Evolutionary conservation across 2,329 filamentous ascomycete species (phyloP).

Genomic region (Aspergillus puulaauensis): DNA sequence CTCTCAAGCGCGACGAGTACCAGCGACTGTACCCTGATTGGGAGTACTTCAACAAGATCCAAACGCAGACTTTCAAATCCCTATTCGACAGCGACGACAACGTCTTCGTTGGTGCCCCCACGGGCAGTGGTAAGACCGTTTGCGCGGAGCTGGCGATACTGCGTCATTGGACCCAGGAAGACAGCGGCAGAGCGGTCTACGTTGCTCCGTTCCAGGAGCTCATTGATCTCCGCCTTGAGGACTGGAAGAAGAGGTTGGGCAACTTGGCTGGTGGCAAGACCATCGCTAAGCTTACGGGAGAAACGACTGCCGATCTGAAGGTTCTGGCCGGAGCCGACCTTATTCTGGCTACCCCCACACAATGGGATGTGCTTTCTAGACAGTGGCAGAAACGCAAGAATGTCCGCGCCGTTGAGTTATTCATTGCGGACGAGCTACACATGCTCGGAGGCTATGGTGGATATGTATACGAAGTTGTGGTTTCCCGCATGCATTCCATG

Average conservation of each 20-base stretch:
- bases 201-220: conserved; percentile 93
- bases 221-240: conserved; percentile 74
- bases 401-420: conserved; percentile 82
- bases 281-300: conserved; percentile 89
- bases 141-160: conserved; percentile 93
- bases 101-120: conserved; percentile 87
- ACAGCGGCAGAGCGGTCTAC: conserved; percentile 81
- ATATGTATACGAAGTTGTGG: conserved; percentile 90
- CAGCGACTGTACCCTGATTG: conserved; percentile 78
- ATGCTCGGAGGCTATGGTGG: conserved; percentile 84
- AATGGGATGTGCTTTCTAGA: conserved; percentile 94
- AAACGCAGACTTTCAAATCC: conserved; percentile 95
- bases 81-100: conserved; percentile 90
- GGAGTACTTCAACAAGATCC: conserved; percentile 92
- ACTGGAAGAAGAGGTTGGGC: conserved; percentile 79
- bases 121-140: conserved; percentile 93
- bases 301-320: conserved; percentile 87
- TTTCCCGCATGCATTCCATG: conserved; percentile 98
- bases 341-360: conserved; percentile 84
- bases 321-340: conserved; percentile 84
- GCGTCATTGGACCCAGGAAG: conserved; percentile 75
- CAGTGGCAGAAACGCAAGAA: conserved; percentile 98
- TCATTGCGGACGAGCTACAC: conserved; percentile 94
- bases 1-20: conserved; percentile 83
- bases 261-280: conserved; percentile 78